Evolutionary conservation across 345 rosid species (phyloP), one percentile per base, ranked within the genome.

Genomic region (Schrenkiella parvula): DNA sequence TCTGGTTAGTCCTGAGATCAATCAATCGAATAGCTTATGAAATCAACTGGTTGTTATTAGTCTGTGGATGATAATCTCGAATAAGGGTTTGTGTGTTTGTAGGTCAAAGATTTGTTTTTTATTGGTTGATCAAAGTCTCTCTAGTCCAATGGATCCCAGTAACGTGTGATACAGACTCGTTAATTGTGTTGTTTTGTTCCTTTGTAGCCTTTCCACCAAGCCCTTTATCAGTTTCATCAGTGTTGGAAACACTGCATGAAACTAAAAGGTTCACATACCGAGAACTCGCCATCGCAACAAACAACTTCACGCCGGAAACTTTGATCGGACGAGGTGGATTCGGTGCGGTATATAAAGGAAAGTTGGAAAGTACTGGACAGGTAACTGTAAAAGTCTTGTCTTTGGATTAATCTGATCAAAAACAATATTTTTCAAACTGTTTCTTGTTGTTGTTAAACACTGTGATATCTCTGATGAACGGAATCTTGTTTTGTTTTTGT

Each of bases 271-370:
- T 88, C 71, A 76, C 81, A 64, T 86, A 84, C 77, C 42, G 66
- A 58, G 89, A 88, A 67, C 93, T 93, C 25, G 91, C 85, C 46
- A 67, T 48, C 2, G 90, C 87, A 6, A 90, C 98, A 4, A 79
- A 77, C 14, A 73, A 78, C 67, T 90, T 93, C 72, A 66, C 60
- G 32, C 34, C 28, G 0, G 82, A 79, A 28, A 76, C 82, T 67
- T 71, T 87, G 43, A 74, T 88, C 31, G 98, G 98, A 14, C 85
- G 71, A 68, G 96, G 98, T 28, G 98, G 98, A 48, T 93, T 93
- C 34, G 97, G 97, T 22, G 60, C 71, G 43, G 98, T 93, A 21
- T 88, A 47, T 58, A 84, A 50, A 83, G 97, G 98, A 34, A 34
- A 34, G 26, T 28, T 93, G 53, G 68, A 62, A 47, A 3, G 25